Base-by-base conservation (phyloP, 2,329 filamentous ascomycete genomes). In the Pseudogymnoascus sp. region DNA sequence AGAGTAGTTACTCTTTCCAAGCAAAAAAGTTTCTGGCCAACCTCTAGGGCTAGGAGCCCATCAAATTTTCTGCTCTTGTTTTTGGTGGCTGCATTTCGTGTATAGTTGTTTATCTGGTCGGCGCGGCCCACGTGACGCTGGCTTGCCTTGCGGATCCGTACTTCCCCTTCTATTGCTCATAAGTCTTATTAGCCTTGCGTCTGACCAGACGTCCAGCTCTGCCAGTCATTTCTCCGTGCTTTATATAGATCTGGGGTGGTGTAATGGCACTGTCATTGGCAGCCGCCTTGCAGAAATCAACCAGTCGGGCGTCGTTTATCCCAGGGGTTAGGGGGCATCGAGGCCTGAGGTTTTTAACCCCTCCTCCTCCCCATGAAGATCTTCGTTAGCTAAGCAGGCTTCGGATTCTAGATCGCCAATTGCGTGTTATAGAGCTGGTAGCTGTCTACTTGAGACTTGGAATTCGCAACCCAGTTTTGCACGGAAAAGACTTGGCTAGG, bases 181-280 rank as follows among this genome's bases (percentile, higher is more conserved):
- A 33, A 33, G 29, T 21, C 33, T 33, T 54, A 54, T 54, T 54
- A 54, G 47, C 47, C 47, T 54, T 54, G 47, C 47, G 10, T 54
- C 26, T 33, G 29, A 33, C 29, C 26, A 54, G 47, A 33, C 47
- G 47, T 54, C 47, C 47, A 54, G 47, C 47, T 54, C 47, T 54
- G n/a, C 47, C 47, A 54, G 9, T 54, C 47, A 54, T 13, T 21
- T 54, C 15, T 33, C 29, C 10, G 15, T 33, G 47, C 10, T 54
- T 21, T 54, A 33, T 54, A 31, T 54, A 11, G 44, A 29, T 50
- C 10, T 50, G n/a, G 26, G 44, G 44, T 4, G 24, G 24, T 47
- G 41, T 13, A 29, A 47, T 47, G 13, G 15, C 29, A 17, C n/a
- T n/a, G 10, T 21, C 47, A 54, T 54, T 33, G 47, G n/a, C 8